Percentiles rank a stretch among this genome's conserved stretches.
These are phyloP conservation scores for Hippophae gyantsensis DNA, from an alignment of 306 rosid genomes.

Conservation along the genomic window DNA sequence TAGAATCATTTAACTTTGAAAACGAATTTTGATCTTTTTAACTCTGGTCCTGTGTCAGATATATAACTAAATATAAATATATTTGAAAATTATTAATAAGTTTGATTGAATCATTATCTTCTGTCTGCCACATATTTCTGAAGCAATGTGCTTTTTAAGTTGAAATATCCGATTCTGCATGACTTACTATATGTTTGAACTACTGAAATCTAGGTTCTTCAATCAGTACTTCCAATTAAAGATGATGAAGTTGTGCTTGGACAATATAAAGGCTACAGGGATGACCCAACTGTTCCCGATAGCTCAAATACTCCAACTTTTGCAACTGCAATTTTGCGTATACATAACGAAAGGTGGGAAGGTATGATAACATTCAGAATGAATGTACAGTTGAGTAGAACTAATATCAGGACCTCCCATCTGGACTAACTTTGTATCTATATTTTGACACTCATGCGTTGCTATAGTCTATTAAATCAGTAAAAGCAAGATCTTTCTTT, in stretches of 20 bases:
- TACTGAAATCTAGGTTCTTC: conserved; percentile 57
- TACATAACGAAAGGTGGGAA: conserved; percentile 98
- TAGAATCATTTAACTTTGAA: too few species aligned
- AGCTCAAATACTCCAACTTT: conserved; percentile 93
- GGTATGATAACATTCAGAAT: conserved; percentile 26
- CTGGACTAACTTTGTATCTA: neutral
- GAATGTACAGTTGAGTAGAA: conserved; percentile 6
- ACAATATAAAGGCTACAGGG: conserved; percentile 91
- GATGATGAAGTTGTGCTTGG: conserved; percentile 89
- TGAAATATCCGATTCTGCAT: neutral
- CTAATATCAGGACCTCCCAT: neutral
- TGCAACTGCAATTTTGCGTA: conserved; percentile 69
- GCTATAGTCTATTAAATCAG: conserved; percentile 11
- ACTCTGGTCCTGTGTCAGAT: too few species aligned
- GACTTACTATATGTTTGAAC: conserved; percentile 4
- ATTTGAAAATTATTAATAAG: too few species aligned
- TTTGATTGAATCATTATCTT: too few species aligned
- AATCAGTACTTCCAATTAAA: conserved; percentile 74
- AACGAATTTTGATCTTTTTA: too few species aligned
- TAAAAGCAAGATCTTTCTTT: conserved; percentile 1
- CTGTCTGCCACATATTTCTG: too few species aligned
- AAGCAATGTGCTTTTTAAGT: too few species aligned
- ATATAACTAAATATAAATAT: too few species aligned
- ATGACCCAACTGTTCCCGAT: conserved; percentile 92
- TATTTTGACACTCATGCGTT: conserved; percentile 1